Conservation (phyloP, 176 grass and related monocot genomes). For the sorghum (Sorghum bicolor) region Sorghum_bicolor_NCBIv3 NC_012876.2:52791001-52791500, state of each 20-base stretch:
- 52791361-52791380: background rate
- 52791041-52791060: background rate
- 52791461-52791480: background rate
- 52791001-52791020: background rate
- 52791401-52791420: background rate
- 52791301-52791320: no score
- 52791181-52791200: no score
- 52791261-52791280: no score
- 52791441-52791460: background rate
- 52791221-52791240: no score
- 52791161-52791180: no score
- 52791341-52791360: background rate
- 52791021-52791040: background rate
- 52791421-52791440: background rate
- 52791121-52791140: no score
- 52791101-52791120: no score
- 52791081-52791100: background rate
- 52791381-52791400: background rate
- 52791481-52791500: background rate
- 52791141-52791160: no score
- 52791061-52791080: slow-evolving; percentile 1
- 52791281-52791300: no score
- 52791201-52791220: no score
- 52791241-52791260: no score
- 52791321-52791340: no score